Base-by-base conservation (phyloP, 1,139 yeast genomes). In the Pneumocystis carinii region DNA sequence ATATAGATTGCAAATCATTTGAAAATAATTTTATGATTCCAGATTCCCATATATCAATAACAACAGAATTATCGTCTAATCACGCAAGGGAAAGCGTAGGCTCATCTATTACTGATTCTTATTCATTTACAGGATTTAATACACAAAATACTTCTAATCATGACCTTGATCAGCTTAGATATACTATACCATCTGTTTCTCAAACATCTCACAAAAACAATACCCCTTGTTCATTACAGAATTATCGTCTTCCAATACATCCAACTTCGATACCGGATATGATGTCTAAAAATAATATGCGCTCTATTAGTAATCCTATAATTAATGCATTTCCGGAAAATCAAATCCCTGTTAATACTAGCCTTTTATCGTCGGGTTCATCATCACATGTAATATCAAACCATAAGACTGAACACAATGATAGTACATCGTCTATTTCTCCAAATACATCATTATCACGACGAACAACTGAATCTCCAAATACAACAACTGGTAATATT, bases 221-320 rank as follows among this genome's bases (percentile, higher is more conserved):
- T 36, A 55, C 35, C 36, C 39, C 56, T 14, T 62, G 62, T 17
- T 63, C 61, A 10, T 17, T 57, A 56, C 60, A 56, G 32, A 60
- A 58, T 61, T 48, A 61, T 32, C 62, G 62, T 6, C 35, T 58
- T 41, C 58, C 36, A n/a, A 48, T 29, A 29, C 58, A 55, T n/a
- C 62, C 37, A 35, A 36, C 60, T 12, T 60, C 53, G 17, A 58
- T 61, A 19, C 61, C 65, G 17, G 63, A 57, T 14, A 42, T 59
- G 35, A 38, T 29, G n/a, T 59, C 62, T 15, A 57, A 63, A 35
- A 61, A 60, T 53, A 10, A 29, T 12, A 3, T 24, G 6, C 56
- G 65, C 32, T 61, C 63, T 24, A 53, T 61, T n/a, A 63, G 65
- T 37, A 63, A 62, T 55, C 65, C 65, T 27, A 59, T 59, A 39